Percentiles rank a stretch among this genome's conserved stretches.
Conservation (phyloP, 768 basidiomycete genomes). For the Hygrophorus pudorinus region DNA sequence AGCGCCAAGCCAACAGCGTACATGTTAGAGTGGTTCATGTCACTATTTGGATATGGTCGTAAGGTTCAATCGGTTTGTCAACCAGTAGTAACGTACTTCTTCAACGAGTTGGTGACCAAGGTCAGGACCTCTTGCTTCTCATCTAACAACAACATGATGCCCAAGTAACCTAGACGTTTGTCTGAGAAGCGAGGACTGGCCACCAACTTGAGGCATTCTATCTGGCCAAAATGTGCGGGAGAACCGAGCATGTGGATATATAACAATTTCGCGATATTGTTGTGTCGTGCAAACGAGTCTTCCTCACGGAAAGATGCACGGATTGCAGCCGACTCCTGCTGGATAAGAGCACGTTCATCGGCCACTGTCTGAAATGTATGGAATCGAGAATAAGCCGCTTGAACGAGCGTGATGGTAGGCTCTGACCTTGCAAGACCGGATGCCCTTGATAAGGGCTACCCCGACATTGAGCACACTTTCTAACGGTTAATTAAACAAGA, state of each 20-base stretch:
- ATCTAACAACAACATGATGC: constrained; percentile 95
- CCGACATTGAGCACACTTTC: constrained; percentile 16
- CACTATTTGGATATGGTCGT: constrained; percentile 37
- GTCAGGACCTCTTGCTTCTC: constrained; percentile 98
- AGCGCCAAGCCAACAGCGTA: constrained; percentile 95
- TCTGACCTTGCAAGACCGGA: constrained; percentile 88
- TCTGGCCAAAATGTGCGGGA: constrained; percentile 98
- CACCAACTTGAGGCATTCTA: constrained; percentile 91
- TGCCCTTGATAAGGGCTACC: constrained; percentile 93
- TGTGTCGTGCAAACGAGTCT: constrained; percentile 88
- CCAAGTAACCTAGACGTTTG: constrained; percentile 92
- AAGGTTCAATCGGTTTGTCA: background rate
- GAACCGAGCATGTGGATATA: constrained; percentile 99
- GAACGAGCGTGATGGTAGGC: constrained; percentile 7
- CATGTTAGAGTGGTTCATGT: constrained; percentile 99
- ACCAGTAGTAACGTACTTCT: constrained; percentile 58
- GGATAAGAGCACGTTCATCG: constrained; percentile 93
- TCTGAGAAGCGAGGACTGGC: constrained; percentile 93
- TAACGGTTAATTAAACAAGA: background rate
- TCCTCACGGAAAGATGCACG: constrained; percentile 96
- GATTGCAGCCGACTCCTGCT: constrained; percentile 95
- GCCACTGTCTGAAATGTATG: constrained; percentile 70
- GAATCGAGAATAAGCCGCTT: constrained; percentile 15
- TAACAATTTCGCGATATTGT: constrained; percentile 95
- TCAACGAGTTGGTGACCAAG: constrained; percentile 94